Base-by-base conservation (phyloP, 2,329 filamentous ascomycete genomes). In the Coniochaeta hoffmannii region DNA sequence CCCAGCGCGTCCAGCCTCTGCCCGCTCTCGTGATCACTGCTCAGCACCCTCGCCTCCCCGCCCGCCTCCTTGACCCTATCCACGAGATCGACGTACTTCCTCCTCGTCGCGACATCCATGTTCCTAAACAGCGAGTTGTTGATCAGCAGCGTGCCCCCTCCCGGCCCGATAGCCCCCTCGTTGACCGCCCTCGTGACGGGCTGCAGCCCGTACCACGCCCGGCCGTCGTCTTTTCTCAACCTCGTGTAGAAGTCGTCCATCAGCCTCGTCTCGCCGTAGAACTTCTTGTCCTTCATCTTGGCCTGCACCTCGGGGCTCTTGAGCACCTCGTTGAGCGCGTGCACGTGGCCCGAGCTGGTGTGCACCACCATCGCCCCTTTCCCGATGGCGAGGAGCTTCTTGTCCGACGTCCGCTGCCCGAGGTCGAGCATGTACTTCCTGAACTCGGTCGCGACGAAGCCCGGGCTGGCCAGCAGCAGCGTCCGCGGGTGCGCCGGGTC, bases 21-120 rank as follows among this genome's bases (percentile, higher is more conserved):
- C 1, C 94, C 94, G 68, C 92, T 97, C 74, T 97, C 93, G 69
- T 97, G 93, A 65, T 95, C 88, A 64, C 89, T 92, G 69, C 93
- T 97, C 28, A 97, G 73, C n/a, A 97, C 83, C 54, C 89, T 79
- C 1, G 90, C 89, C 61, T 97, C 91, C 1, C 93, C 94, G 5
- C 93, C 94, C 60, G 90, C 86, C 3, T 85, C 85, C 61, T 86
- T 84, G n/a, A 97, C 93, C 59, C 86, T 86, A 68, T 97, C 93
- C 3, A 97, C 92, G 49, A 97, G 77, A 9, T 75, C 76, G 1
- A 97, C 93, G 78, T 92, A 97, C 60, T 85, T 82, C 67, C 86
- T 89, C 62, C 94, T 79, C 57, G 85, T 86, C 1, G 77, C 80
- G 6, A 97, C 80, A 56, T 95, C 86, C 64, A 93, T 82, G 61